Base-by-base conservation (phyloP, 1,284 basidiomycete species). In the Flammula alnicola region DNA sequence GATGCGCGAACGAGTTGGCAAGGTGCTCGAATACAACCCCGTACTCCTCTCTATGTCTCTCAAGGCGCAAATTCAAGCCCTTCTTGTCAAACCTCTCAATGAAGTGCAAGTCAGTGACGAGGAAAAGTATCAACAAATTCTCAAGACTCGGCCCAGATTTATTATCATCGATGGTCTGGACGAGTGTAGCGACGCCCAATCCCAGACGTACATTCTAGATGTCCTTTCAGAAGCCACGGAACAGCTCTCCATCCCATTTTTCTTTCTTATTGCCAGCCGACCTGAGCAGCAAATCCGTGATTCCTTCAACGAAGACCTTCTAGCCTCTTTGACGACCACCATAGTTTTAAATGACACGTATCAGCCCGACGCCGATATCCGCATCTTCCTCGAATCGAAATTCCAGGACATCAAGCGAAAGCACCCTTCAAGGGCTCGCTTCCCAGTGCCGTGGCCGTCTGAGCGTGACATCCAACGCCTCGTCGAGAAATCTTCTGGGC, bases 131-230 rank as follows among this genome's bases (percentile, higher is more conserved):
- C n/a, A n/a, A n/a, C n/a, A n/a, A n/a, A n/a, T 30, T 12, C n/a
- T 39, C 1, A 14, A 23, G 1, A 29, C 26, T 27, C 35, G 47
- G 3, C 54, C 54, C 5, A 32, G 25, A 1, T 40, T 57, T 4
- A 42, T 57, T 4, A 46, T 57, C n/a, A 23, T 57, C 25, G 55
- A 57, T 27, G 55, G 55, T 14, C 41, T 57, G 5, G 55, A 57
- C 25, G 55, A 57, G 19, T 49, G 49, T 23, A 29, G 27, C 1
- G 44, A 54, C 9, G 1, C 30, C 0, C 25, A 46, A 17, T 29
- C 43, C 1, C 55, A 57, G 12, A 29, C 20, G 7, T 35, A 47
- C 9, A 46, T 57, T 14, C 20, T 57, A 5, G 39, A 54, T 14
- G 9, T 29, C 11, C 23, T 57, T 9, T 12, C 32, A 10, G 16